These are phyloP conservation scores for Blastobotrys illinoisensis DNA, from an alignment of 1,139 yeast species.

Conservation along the genomic window DNA sequence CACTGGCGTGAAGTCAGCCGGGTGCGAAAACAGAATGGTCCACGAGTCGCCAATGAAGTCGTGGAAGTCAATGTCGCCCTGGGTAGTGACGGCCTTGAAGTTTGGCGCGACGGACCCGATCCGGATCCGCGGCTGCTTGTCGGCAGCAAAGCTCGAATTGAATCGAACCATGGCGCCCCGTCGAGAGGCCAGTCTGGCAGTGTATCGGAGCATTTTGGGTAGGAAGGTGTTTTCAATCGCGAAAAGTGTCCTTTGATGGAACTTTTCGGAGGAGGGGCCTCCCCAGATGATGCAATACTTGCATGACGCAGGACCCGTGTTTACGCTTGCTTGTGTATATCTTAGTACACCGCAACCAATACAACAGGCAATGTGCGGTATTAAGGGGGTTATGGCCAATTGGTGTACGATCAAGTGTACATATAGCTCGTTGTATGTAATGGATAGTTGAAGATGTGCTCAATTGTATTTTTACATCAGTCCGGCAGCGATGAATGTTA, in stretches of 20 bases:
- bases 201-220: constrained; percentile 7
- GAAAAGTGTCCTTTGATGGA: not conserved
- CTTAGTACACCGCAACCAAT: not conserved
- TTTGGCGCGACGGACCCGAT: constrained; percentile 72
- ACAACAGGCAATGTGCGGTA: too few relatives aligned
- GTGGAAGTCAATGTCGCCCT: constrained; percentile 76
- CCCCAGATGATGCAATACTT: constrained; percentile 7
- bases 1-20: constrained; percentile 92
- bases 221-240: not conserved
- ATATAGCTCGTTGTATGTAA: too few relatives aligned
- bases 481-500: too few relatives aligned
- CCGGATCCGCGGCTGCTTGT: constrained; percentile 45
- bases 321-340: not conserved
- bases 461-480: too few relatives aligned
- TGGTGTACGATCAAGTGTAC: too few relatives aligned
- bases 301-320: not conserved
- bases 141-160: constrained; percentile 20
- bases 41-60: constrained; percentile 75
- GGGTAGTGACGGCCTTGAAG: constrained; percentile 71
- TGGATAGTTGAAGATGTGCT: too few relatives aligned
- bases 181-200: constrained; percentile 1
- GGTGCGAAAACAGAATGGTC: constrained; percentile 85
- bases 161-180: constrained; percentile 10
- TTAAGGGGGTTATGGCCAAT: too few relatives aligned
- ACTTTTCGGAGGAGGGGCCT: not conserved